phyloP scores from a whole-genome alignment of 139 green algal species.

The Picochlorum sp. region DNA sequence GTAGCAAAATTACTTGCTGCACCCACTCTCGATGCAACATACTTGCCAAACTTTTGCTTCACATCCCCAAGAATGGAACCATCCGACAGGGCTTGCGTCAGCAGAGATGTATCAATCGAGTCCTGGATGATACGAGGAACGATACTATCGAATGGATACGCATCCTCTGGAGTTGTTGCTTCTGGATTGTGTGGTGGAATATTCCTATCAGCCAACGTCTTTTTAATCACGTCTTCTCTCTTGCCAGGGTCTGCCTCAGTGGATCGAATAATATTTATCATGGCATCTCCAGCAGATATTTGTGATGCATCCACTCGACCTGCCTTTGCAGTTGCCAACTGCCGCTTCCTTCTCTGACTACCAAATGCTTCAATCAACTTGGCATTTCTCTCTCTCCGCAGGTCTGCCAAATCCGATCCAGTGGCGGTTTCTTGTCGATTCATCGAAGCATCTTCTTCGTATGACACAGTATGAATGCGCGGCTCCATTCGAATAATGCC shows the following conservation, averaged over 20 bases:
- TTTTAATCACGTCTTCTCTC: conserved; percentile 26
- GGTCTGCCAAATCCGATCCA: background rate
- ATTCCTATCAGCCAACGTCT: conserved; percentile 16
- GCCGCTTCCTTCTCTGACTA: conserved; percentile 30
- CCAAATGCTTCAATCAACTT: conserved; percentile 39
- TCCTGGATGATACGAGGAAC: conserved; percentile 17
- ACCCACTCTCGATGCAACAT: conserved; percentile 24
- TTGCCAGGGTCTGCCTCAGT: conserved; percentile 5
- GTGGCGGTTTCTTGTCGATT: background rate
- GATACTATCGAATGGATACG: conserved; percentile 24
- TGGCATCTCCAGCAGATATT: conserved; percentile 12
- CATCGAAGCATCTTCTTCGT: conserved; percentile 1
- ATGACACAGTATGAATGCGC: conserved; percentile 8
- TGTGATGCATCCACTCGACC: conserved; percentile 23
- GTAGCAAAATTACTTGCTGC: background rate
- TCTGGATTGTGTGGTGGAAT: conserved; percentile 39
- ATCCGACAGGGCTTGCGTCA: conserved; percentile 15
- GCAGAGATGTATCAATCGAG: conserved; percentile 12
- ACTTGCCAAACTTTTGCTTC: conserved; percentile 10
- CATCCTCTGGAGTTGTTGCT: conserved; percentile 25
- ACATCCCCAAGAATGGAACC: conserved; percentile 5
- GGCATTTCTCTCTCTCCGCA: conserved; percentile 19
- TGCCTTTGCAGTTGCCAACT: conserved; percentile 22
- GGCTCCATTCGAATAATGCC: conserved; percentile 33
- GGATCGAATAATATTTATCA: conserved; percentile 19